Evolutionary conservation across 169 alveolate species (phyloP), one percentile per base, ranked within the genome.

Genomic region (Plasmodium yoelii): DNA sequence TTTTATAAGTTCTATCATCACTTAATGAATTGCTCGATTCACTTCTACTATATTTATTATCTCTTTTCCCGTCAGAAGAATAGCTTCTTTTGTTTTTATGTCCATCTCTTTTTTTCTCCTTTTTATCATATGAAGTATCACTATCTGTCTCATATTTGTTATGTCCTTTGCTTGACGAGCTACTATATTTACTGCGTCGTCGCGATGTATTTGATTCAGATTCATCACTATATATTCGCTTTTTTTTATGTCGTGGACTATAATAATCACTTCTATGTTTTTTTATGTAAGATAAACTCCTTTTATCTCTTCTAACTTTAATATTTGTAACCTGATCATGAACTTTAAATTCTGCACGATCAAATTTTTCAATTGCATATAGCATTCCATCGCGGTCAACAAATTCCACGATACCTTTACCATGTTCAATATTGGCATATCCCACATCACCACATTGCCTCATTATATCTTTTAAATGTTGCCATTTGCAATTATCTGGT

Each of bases 401-500:
- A 75, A 60, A 93, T 56, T 93, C 96, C 57, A 93, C 96, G 51
- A 80, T 70, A 68, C 96, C 96, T 65, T 88, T 84, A n/a, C 95
- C 95, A 55, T 69, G 73, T 61, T 87, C 88, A 47, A 94, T 93
- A 69, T 92, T 91, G 44, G 95, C 96, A 88, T 88, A 93, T 26
- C 97, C 97, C 26, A 93, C 96, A 46, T 93, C 95, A 46, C 97
- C 97, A 60, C 94, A 92, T 73, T 70, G 92, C 68, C 96, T 68
- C 93, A 95, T 90, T 86, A 93, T 95, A 73, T 95, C 97, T 89
- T 95, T 95, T 69, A 95, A 87, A 63, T 95, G 96, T 57, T 95
- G 97, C 97, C 97, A 95, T 53, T 93, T 80, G 65, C 95, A 94
- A 64, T 92, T 87, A 13, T 94, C 94, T 47, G 97, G 96, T 39